Base-by-base conservation (phyloP, 2,329 filamentous ascomycete species). In the Diaporthe citrichinensis region DNA sequence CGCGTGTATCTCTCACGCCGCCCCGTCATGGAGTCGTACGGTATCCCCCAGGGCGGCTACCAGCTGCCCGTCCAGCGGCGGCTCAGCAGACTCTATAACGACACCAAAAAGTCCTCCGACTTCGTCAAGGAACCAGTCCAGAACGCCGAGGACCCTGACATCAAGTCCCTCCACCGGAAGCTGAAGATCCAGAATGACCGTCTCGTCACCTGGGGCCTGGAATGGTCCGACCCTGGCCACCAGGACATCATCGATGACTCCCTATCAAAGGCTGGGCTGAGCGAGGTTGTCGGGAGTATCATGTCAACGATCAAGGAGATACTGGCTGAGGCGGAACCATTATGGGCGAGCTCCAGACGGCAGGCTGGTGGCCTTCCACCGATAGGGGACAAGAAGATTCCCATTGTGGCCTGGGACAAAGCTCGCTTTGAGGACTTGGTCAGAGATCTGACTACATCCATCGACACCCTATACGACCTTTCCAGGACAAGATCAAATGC, bases 271-370 rank as follows among this genome's bases (percentile, higher is more conserved):
- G 92, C 93, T 71, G 94, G 94, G 31, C 85, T 96, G 73, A 94
- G 92, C 76, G 94, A 95, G 82, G 90, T 94, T 1, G 94, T 96
- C 71, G 91, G 92, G 75, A 95, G 93, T 82, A 94, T 96, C 80
- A 92, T 96, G 88, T 91, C 90, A 23, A 95, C 93, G 68, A 95
- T 96, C 81, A 94, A 95, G 81, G 94, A 95, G 79, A 94, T 94
- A 69, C 86, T 95, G 59, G 92, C 93, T 74, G 94, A 96, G 83
- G 92, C 93, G 2, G 94, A 96, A 81, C 90, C 91, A 8, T 88
- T 96, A 75, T 94, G 93, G 89, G 86, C 89, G 75, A 91, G 88
- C 80, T 91, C 90, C 15, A 90, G 89, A 79, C 85, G 87, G 20
- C 83, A 85, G 71, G 81, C 83, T 17, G 83, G 85, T 72, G 81